phyloP scores from a whole-genome alignment of 495 filamentous ascomycete species.

The Podospora sp. region DNA sequence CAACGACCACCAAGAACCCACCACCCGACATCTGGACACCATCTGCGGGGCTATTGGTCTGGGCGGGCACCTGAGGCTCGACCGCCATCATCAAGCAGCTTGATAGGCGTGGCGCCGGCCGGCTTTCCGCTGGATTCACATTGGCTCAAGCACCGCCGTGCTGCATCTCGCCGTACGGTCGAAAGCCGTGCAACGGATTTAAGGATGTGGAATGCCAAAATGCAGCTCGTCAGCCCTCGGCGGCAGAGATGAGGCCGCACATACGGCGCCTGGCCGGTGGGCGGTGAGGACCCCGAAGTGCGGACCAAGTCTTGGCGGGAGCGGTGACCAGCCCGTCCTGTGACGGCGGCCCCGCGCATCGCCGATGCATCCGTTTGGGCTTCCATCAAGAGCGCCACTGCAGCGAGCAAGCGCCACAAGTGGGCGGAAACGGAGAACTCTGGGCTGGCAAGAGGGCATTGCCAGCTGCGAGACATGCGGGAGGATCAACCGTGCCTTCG shows the following conservation, averaged over 20 bases:
- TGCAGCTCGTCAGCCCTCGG: background rate
- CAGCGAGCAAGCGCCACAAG: background rate
- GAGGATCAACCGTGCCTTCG: background rate
- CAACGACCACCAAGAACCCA: background rate
- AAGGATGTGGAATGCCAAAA: background rate
- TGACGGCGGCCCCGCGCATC: background rate
- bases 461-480: background rate
- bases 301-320: background rate
- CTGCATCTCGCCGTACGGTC: background rate
- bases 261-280: background rate
- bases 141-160: constrained; percentile 7
- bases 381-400: background rate
- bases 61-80: constrained; percentile 17
- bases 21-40: background rate
- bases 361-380: background rate
- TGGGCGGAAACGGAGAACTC: background rate
- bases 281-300: background rate
- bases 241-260: background rate
- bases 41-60: constrained; percentile 5
- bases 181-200: constrained; percentile 1
- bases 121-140: constrained; percentile 9
- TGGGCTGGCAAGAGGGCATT: too few relatives aligned
- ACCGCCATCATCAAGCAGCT: background rate
- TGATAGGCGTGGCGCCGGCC: background rate
- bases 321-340: background rate